Evolutionary conservation across 352 stramenopile genomes (phyloP).

Genomic region (Aphanomyces euteiches): DNA sequence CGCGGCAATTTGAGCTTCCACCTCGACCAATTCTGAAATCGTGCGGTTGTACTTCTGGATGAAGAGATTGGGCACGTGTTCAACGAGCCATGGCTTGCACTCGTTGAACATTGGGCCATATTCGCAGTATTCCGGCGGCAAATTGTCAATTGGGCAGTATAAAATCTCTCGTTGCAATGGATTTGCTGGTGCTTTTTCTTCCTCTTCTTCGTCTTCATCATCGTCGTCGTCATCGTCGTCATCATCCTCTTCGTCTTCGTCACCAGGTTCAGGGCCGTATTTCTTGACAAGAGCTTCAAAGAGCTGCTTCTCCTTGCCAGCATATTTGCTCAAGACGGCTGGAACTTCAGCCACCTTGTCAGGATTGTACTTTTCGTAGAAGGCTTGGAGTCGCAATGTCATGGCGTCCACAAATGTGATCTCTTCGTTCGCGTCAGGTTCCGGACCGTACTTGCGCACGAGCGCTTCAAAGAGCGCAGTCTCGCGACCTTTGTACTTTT

Average conservation of each 20-base stretch:
- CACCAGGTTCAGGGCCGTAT: conserved; percentile 73
- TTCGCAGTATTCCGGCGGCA: conserved; percentile 82
- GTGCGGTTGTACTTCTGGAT: conserved; percentile 84
- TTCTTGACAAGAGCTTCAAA: conserved; percentile 82
- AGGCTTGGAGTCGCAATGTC: conserved; percentile 53
- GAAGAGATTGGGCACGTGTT: conserved; percentile 65
- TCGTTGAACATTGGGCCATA: conserved; percentile 83
- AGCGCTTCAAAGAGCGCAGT: conserved; percentile 63
- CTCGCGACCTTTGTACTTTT: conserved; percentile 78
- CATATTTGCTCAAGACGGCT: conserved; percentile 67
- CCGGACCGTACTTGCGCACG: conserved; percentile 78
- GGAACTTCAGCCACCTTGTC: conserved; percentile 69
- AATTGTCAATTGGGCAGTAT: conserved; percentile 81
- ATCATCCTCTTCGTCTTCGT: conserved; percentile 68
- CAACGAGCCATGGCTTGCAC: conserved; percentile 75
- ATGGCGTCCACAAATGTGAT: conserved; percentile 34
- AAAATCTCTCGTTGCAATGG: conserved; percentile 37
- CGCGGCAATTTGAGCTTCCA: conserved; percentile 71
- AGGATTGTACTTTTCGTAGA: conserved; percentile 83
- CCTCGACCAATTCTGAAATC: conserved; percentile 65
- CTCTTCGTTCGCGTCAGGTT: conserved; percentile 39
- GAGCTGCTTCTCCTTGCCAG: conserved; percentile 72
- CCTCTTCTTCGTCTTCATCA: conserved; percentile 42
- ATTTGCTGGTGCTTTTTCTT: conserved; percentile 42
- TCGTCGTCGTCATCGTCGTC: conserved; percentile 46